phyloP scores from a whole-genome alignment of 176 grass and related monocot genomes.

The Alopecurus myosuroides region DNA sequence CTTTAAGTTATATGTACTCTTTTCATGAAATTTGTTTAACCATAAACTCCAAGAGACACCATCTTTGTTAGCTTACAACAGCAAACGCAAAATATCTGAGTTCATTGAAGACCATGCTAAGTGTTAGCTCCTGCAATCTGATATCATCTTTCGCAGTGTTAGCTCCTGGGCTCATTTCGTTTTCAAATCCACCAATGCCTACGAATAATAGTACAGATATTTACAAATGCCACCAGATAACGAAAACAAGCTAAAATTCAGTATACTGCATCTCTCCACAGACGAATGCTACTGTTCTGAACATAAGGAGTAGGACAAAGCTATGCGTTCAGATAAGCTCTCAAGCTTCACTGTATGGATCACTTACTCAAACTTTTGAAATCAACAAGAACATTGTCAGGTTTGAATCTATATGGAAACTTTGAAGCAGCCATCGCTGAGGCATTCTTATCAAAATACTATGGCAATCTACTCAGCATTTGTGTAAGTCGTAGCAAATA shows the following conservation, averaged over 20 bases:
- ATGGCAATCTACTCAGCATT: neutral
- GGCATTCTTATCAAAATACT: neutral
- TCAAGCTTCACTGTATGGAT: neutral
- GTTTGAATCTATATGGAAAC: neutral
- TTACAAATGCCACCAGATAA: neutral
- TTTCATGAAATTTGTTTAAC: neutral
- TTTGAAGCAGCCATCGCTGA: neutral
- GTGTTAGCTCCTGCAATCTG: neutral
- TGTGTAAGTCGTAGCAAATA: neutral
- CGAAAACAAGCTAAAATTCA: neutral
- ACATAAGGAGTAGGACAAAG: constrained; percentile 2
- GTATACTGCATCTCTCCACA: neutral
- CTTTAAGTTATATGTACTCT: neutral
- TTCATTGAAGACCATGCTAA: neutral
- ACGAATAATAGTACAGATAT: neutral
- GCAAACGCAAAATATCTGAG: neutral
- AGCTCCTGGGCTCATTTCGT: neutral
- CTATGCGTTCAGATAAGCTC: neutral
- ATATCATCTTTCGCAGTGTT: neutral
- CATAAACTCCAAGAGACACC: neutral
- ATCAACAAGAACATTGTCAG: neutral
- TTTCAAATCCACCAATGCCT: constrained; percentile 10
- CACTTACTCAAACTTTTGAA: constrained; percentile 20
- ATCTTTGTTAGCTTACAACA: neutral
- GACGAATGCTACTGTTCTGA: neutral